Percentiles rank a stretch among this genome's conserved stretches.
Conservation (phyloP, 331 rosid species). For the Pyracantha coccinea region DNA sequence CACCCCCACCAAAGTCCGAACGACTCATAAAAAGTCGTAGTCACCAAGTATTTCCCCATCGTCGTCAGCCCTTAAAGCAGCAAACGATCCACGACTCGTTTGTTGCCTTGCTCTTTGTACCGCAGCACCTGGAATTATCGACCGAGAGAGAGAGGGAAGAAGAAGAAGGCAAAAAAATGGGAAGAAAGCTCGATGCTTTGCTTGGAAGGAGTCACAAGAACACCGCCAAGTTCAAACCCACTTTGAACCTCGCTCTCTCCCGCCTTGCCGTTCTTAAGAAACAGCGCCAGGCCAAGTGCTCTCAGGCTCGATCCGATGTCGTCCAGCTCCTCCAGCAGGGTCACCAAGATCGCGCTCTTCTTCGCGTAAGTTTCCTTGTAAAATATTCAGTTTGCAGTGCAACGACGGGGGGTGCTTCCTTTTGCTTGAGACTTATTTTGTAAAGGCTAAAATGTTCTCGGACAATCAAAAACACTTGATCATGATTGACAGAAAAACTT, state of each 20-base stretch:
- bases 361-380: conserved; percentile 40
- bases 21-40: not conserved
- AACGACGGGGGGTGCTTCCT: too few relatives aligned
- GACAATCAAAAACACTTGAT: too few relatives aligned
- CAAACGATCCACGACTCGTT: not conserved
- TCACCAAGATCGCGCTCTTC: conserved; percentile 68
- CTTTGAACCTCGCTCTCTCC: conserved; percentile 51
- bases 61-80: not conserved
- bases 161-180: conserved; percentile 26
- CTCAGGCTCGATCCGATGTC: conserved; percentile 61
- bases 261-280: conserved; percentile 62
- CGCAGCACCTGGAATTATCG: not conserved
- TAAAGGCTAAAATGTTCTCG: too few relatives aligned
- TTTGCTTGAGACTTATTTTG: too few relatives aligned
- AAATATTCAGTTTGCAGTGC: not conserved
- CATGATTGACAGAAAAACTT: too few relatives aligned
- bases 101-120: not conserved
- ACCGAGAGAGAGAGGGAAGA: not conserved
- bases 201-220: conserved; percentile 54
- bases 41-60: not conserved
- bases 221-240: conserved; percentile 48
- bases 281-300: conserved; percentile 51
- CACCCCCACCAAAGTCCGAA: not conserved
- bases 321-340: conserved; percentile 67
- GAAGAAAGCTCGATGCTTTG: conserved; percentile 64